Percentiles rank a stretch among this genome's conserved stretches.
Evolutionary conservation across 257 asterid genomes (phyloP).

Genomic region (Anisodus acutangulus): DNA sequence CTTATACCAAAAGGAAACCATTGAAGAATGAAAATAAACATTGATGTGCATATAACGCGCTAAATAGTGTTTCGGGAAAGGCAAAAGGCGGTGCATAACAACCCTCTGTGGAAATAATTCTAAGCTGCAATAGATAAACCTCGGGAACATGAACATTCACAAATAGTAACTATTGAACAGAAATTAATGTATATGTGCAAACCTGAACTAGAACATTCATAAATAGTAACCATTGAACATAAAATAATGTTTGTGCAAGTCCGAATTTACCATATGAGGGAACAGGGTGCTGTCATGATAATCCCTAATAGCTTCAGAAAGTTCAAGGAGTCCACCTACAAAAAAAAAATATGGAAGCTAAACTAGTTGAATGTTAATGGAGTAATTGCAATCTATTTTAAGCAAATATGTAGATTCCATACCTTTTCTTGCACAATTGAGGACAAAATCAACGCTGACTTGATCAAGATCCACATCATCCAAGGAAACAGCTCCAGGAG

Average conservation of each 20-base stretch:
- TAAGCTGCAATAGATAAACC: conserved; percentile 14
- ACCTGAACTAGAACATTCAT: background rate
- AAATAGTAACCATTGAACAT: background rate
- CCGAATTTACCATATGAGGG: conserved; percentile 78
- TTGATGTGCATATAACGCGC: background rate
- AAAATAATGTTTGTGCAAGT: background rate
- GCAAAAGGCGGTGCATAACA: background rate
- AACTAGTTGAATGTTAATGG: conserved; percentile 21
- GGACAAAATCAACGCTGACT: conserved; percentile 90
- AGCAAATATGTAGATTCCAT: conserved; percentile 23
- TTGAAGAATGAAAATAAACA: conserved; percentile 21
- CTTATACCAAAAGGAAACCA: conserved; percentile 48
- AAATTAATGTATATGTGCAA: background rate
- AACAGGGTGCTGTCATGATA: conserved; percentile 80
- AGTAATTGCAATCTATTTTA: conserved; percentile 12
- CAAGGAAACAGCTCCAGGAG: conserved; percentile 96
- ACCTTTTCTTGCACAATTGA: conserved; percentile 94
- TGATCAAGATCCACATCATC: conserved; percentile 99
- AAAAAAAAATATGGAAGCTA: conserved; percentile 23
- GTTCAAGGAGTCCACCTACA: conserved; percentile 87
- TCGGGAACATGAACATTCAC: background rate
- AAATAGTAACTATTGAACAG: background rate
- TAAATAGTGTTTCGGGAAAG: background rate
- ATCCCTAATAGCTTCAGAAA: conserved; percentile 93
- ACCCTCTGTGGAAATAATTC: background rate